Evolutionary conservation across 2,329 filamentous ascomycete species (phyloP).

Genomic region (Pseudocercospora fuligena): DNA sequence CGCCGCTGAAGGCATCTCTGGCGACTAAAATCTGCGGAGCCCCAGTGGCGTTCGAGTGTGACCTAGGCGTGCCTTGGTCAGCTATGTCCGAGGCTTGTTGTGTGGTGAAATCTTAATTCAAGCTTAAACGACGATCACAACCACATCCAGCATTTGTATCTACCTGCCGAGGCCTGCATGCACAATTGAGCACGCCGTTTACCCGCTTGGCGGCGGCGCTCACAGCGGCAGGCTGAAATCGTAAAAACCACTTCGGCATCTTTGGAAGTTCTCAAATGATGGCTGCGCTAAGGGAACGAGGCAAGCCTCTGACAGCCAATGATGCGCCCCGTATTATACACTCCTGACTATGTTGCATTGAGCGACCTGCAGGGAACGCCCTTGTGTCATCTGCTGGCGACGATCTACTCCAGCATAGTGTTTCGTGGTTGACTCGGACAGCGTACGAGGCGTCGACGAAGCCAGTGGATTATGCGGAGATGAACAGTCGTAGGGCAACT

Average conservation of each 20-base stretch:
- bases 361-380: slow-evolving; percentile 2
- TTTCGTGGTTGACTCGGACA: slow-evolving; percentile 12
- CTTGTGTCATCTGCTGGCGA: slow-evolving; percentile 11
- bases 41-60: slow-evolving; percentile 7
- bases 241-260: neutral
- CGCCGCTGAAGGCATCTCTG: neutral
- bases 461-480: slow-evolving; percentile 2
- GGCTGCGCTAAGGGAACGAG: slow-evolving; percentile 5
- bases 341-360: slow-evolving; percentile 4
- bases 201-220: slow-evolving; percentile 46
- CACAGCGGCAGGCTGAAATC: slow-evolving; percentile 46
- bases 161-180: slow-evolving; percentile 15
- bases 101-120: slow-evolving; percentile 13
- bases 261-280: neutral
- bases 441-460: slow-evolving; percentile 6
- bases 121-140: slow-evolving; percentile 23
- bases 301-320: slow-evolving; percentile 5
- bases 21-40: slow-evolving; percentile 2
- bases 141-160: neutral
- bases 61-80: neutral
- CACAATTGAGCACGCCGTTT: slow-evolving; percentile 39
- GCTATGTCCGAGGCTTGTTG: slow-evolving; percentile 19
- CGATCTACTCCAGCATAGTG: slow-evolving; percentile 2
- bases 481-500: neutral
- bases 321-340: slow-evolving; percentile 5